Percentiles rank a stretch among this genome's conserved stretches.
These are phyloP conservation scores for Tremella yokohamensis DNA, from an alignment of 768 basidiomycete species.

Conservation along the genomic window DNA sequence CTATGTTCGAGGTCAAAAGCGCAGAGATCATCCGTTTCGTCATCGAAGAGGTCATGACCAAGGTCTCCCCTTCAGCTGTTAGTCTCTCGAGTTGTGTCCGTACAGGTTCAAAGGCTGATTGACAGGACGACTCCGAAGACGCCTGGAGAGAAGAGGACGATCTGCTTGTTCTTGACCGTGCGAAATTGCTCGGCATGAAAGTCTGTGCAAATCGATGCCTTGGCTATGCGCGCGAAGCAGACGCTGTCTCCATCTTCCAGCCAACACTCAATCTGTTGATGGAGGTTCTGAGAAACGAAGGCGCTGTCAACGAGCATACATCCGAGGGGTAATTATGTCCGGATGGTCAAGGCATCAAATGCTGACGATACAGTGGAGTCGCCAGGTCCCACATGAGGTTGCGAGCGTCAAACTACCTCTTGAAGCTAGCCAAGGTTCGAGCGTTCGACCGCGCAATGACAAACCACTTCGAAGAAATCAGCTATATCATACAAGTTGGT, in stretches of 20 bases:
- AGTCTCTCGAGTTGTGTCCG: conserved; percentile 5
- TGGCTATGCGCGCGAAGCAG: conserved; percentile 58
- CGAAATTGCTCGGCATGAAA: conserved; percentile 74
- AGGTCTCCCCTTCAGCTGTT: conserved; percentile 28
- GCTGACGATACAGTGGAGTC: conserved; percentile 49
- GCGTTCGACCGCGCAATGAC: conserved; percentile 60
- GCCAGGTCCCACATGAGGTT: conserved; percentile 75
- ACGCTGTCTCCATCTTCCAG: conserved; percentile 62
- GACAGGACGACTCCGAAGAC: conserved; percentile 38
- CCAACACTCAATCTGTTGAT: conserved; percentile 75
- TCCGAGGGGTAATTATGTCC: conserved; percentile 55
- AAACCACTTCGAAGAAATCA: conserved; percentile 65
- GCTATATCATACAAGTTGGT: conserved; percentile 71
- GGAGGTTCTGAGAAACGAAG: conserved; percentile 66
- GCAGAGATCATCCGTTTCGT: conserved; percentile 70
- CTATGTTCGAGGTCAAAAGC: conserved; percentile 73
- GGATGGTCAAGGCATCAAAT: conserved; percentile 1
- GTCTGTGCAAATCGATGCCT: conserved; percentile 76
- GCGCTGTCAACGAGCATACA: conserved; percentile 61
- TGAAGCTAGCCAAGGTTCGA: conserved; percentile 63
- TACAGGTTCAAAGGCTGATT: not conserved
- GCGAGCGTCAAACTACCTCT: conserved; percentile 72
- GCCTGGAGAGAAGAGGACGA: conserved; percentile 76
- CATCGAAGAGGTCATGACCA: conserved; percentile 36
- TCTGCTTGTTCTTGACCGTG: conserved; percentile 60